These are phyloP conservation scores for Artemisia annua DNA, from an alignment of 129 eudicot species.

Conservation along the genomic window DNA sequence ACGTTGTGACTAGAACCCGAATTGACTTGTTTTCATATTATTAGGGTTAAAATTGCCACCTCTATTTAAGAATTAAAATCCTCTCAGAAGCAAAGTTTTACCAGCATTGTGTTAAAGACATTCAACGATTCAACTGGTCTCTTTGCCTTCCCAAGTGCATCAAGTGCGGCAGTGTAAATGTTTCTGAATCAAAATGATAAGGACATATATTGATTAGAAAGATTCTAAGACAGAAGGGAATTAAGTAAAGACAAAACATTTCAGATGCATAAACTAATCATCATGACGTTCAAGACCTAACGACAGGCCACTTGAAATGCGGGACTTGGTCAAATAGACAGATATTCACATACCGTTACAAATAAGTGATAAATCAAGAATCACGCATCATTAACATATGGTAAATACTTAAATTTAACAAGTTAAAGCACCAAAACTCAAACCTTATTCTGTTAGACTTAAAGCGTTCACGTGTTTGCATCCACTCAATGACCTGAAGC, in stretches of 20 bases:
- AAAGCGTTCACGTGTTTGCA: conserved; percentile 81
- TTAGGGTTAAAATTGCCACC: not conserved
- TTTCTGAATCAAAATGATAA: conserved; percentile 39
- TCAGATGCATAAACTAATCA: not conserved
- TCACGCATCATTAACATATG: not conserved
- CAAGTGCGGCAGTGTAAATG: conserved; percentile 89
- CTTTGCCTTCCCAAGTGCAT: conserved; percentile 87
- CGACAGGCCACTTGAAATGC: not conserved
- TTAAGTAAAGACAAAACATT: not conserved
- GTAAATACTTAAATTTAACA: not conserved
- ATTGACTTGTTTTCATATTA: not conserved
- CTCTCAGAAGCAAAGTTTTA: conserved; percentile 18
- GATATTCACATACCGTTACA: not conserved
- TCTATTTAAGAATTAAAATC: not conserved
- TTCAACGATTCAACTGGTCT: conserved; percentile 89
- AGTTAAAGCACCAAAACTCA: conserved; percentile 1
- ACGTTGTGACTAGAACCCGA: not conserved
- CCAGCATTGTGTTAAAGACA: conserved; percentile 78
- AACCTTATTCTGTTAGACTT: conserved; percentile 82
- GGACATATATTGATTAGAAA: not conserved
- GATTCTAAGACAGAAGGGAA: not conserved
- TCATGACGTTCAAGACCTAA: not conserved
- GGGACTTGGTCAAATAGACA: not conserved
- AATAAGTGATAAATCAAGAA: not conserved
- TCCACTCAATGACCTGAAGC: conserved; percentile 94